Base-by-base conservation (phyloP, 306 rosid species). In the Lotus japonicus region DNA sequence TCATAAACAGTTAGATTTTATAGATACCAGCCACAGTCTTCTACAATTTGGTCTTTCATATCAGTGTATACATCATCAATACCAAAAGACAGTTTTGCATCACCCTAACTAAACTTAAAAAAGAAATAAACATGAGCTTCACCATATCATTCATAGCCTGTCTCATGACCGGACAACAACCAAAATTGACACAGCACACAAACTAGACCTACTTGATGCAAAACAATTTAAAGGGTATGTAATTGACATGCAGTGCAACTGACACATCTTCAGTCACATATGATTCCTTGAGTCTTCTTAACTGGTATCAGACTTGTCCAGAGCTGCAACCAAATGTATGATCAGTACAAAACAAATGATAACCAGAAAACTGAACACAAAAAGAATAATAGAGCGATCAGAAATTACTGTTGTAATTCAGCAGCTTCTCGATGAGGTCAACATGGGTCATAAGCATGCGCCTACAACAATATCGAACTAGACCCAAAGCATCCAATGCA, bases 391-490 rank as follows among this genome's bases (percentile, higher is more conserved):
- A 51, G 45, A 66, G 73, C 50, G 74, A 33, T 31, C 46, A 67
- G 62, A 17, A 19, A 58, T 86, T 85, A 94, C 97, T 66, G 21
- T 90, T 94, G 90, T 90, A 94, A 81, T 94, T 90, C 67, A 94
- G 84, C 74, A 90, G 92, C 92, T 94, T 94, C 85, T 94, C 97
- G 21, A 94, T 90, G 72, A 94, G 97, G 60, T 94, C 99, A 23
- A 90, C 99, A 45, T 90, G 97, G 44, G 99, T 94, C 99, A 94
- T 90, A 55, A 94, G 97, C 99, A 90, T 94, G 16, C 97, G 81
- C 68, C 99, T 83, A 65, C 97, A 94, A 71, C 97, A 94, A 52
- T 90, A 94, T 16, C 96, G 96, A 77, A 94, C 96, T 83, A 94
- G 77, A 6, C 87, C 89, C 89, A 94, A 60, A 7, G 92, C 95